Evolutionary conservation across 2,329 filamentous ascomycete genomes (phyloP).

Genomic region (Hirsutella minnesotensis): DNA sequence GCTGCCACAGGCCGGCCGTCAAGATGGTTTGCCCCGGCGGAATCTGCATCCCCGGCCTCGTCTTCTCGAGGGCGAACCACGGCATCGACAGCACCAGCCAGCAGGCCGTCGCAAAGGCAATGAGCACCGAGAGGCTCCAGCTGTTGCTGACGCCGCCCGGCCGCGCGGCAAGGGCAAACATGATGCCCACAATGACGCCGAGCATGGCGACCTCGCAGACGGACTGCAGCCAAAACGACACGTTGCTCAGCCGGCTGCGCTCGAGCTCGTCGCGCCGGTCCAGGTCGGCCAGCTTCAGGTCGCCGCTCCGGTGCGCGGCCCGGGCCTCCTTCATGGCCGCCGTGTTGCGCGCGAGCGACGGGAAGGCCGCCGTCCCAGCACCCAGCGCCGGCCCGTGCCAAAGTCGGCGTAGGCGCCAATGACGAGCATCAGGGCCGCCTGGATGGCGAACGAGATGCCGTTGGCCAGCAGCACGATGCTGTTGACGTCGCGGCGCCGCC

Average conservation of each 20-base stretch:
- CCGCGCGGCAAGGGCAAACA: slow-evolving; percentile 49
- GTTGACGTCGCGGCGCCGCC: slow-evolving; percentile 46
- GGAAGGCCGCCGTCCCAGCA: slow-evolving; percentile 54
- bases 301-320: slow-evolving; percentile 22
- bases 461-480: slow-evolving; percentile 54
- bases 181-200: slow-evolving; percentile 51
- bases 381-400: slow-evolving; percentile 50
- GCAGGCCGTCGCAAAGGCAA: slow-evolving; percentile 51
- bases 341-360: slow-evolving; percentile 24
- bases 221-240: slow-evolving; percentile 52
- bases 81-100: slow-evolving; percentile 54
- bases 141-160: slow-evolving; percentile 49
- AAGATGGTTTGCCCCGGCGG: slow-evolving; percentile 32
- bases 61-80: slow-evolving; percentile 56
- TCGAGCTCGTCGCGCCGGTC: slow-evolving; percentile 50
- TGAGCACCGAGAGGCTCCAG: slow-evolving; percentile 52
- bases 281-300: slow-evolving; percentile 46
- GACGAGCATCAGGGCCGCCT: slow-evolving; percentile 43
- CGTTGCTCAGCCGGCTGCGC: slow-evolving; percentile 50
- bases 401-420: slow-evolving; percentile 49
- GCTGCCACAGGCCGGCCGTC: slow-evolving; percentile 49
- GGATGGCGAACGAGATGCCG: slow-evolving; percentile 56
- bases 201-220: slow-evolving; percentile 50
- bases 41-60: slow-evolving; percentile 40
- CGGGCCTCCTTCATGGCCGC: slow-evolving; percentile 20